A percentile compares a stretch with the other conserved stretches of the same genome.
These are phyloP conservation scores for Penstemon newberryi DNA, from an alignment of 257 asterid species.

Conservation along the genomic window DNA sequence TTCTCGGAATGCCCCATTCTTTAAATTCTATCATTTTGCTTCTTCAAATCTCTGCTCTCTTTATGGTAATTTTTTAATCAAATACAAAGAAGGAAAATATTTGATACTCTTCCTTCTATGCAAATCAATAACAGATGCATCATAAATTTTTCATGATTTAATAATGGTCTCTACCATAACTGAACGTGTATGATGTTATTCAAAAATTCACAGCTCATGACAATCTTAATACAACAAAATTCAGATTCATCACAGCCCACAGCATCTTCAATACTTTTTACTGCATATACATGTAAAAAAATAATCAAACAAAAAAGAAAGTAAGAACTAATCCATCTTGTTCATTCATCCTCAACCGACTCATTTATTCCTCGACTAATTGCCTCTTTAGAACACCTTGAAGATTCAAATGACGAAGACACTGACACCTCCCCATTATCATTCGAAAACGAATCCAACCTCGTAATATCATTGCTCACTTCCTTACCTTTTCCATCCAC, in stretches of 20 bases:
- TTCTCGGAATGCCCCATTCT: slow-evolving; percentile 68
- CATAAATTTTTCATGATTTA: neutral
- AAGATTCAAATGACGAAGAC: slow-evolving; percentile 47
- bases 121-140: neutral
- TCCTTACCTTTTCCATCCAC: slow-evolving; percentile 51
- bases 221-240: slow-evolving; percentile 25
- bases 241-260: slow-evolving; percentile 2
- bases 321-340: neutral
- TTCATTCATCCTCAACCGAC: slow-evolving; percentile 35
- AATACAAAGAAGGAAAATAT: neutral
- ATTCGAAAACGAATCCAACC: slow-evolving; percentile 48
- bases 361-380: slow-evolving; percentile 32
- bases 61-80: neutral
- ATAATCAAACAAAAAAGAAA: neutral
- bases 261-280: slow-evolving; percentile 19
- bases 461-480: slow-evolving; percentile 24
- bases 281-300: slow-evolving; percentile 25
- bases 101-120: neutral
- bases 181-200: slow-evolving; percentile 1
- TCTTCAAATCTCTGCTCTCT: neutral
- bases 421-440: slow-evolving; percentile 39
- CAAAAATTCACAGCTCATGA: slow-evolving; percentile 2
- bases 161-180: neutral
- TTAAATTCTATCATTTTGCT: neutral
- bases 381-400: slow-evolving; percentile 33